These are phyloP conservation scores for Pythium plurisporium DNA, from an alignment of 352 stramenopile species.

Conservation along the genomic window DNA sequence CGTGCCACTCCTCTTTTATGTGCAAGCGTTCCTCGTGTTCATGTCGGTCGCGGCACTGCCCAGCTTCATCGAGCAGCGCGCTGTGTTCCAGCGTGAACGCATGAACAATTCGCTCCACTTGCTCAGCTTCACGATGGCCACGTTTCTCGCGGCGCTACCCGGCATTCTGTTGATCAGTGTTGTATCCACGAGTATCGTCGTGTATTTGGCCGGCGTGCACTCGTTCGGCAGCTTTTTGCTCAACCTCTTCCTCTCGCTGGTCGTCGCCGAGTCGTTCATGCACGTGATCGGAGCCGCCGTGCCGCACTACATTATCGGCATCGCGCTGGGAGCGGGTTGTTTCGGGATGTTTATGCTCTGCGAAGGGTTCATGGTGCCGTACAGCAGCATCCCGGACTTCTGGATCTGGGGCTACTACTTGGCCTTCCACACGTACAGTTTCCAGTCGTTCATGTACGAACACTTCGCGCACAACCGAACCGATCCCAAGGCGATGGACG, in stretches of 20 bases:
- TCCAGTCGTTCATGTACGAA: slow-evolving; percentile 53
- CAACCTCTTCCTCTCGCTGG: slow-evolving; percentile 73
- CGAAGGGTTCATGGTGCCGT: slow-evolving; percentile 82
- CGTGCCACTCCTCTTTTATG: slow-evolving; percentile 82
- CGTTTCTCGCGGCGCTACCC: slow-evolving; percentile 60
- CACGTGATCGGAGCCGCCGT: slow-evolving; percentile 66
- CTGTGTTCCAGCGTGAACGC: slow-evolving; percentile 78
- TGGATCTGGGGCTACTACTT: slow-evolving; percentile 57
- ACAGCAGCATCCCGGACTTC: slow-evolving; percentile 30
- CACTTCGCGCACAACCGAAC: slow-evolving; percentile 31
- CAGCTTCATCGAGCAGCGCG: slow-evolving; percentile 78
- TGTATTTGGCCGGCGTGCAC: slow-evolving; percentile 43
- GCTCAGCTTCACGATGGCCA: slow-evolving; percentile 62
- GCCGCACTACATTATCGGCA: slow-evolving; percentile 86
- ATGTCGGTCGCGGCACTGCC: slow-evolving; percentile 89
- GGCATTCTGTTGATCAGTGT: slow-evolving; percentile 59
- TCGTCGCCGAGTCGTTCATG: slow-evolving; percentile 79
- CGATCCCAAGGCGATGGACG: slow-evolving; percentile 12
- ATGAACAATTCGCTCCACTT: slow-evolving; percentile 77
- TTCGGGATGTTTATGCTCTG: slow-evolving; percentile 88
- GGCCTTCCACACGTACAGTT: slow-evolving; percentile 57
- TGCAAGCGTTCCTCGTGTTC: slow-evolving; percentile 88
- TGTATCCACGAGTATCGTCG: slow-evolving; percentile 38
- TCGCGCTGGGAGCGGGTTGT: slow-evolving; percentile 71
- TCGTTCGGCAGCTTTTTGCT: slow-evolving; percentile 59